phyloP scores from a whole-genome alignment of 495 filamentous ascomycete genomes.

The Neurospora discreta region DNA sequence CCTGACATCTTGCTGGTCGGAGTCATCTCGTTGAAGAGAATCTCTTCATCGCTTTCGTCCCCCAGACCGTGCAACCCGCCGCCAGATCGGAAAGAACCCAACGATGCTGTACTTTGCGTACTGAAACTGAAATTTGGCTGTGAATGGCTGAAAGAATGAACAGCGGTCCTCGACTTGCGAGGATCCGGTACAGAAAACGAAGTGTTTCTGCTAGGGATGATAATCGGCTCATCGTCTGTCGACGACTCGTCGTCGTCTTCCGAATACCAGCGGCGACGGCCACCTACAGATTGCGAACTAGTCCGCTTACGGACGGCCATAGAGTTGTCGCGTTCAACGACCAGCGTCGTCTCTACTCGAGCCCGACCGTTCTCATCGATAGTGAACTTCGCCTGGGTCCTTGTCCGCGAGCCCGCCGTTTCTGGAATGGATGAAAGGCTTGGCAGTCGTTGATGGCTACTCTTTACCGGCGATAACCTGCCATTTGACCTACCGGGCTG shows the following conservation, averaged over 20 bases:
- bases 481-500: slow-evolving; percentile 30
- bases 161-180: slow-evolving; percentile 27
- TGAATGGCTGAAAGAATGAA: slow-evolving; percentile 45
- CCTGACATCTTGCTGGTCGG: slow-evolving; percentile 21
- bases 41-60: slow-evolving; percentile 46
- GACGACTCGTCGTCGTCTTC: slow-evolving; percentile 40
- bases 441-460: slow-evolving; percentile 27
- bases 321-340: slow-evolving; percentile 33
- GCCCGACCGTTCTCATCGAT: slow-evolving; percentile 65
- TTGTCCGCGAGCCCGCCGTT: slow-evolving; percentile 28
- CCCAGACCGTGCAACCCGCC: slow-evolving; percentile 20
- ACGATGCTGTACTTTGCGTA: slow-evolving; percentile 30
- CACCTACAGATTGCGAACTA: slow-evolving; percentile 15
- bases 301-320: slow-evolving; percentile 18
- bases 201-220: slow-evolving; percentile 49
- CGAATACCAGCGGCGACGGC: slow-evolving; percentile 24
- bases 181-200: slow-evolving; percentile 52
- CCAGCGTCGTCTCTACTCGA: slow-evolving; percentile 54
- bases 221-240: slow-evolving; percentile 55
- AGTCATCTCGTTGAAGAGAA: slow-evolving; percentile 36
- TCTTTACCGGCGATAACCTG: slow-evolving; percentile 40
- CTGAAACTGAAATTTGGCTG: slow-evolving; percentile 28
- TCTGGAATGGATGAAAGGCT: slow-evolving; percentile 44
- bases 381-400: slow-evolving; percentile 52
- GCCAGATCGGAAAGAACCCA: slow-evolving; percentile 15